Evolutionary conservation across 805 yeast species (phyloP).

Genomic region (Candida loeiensis): DNA sequence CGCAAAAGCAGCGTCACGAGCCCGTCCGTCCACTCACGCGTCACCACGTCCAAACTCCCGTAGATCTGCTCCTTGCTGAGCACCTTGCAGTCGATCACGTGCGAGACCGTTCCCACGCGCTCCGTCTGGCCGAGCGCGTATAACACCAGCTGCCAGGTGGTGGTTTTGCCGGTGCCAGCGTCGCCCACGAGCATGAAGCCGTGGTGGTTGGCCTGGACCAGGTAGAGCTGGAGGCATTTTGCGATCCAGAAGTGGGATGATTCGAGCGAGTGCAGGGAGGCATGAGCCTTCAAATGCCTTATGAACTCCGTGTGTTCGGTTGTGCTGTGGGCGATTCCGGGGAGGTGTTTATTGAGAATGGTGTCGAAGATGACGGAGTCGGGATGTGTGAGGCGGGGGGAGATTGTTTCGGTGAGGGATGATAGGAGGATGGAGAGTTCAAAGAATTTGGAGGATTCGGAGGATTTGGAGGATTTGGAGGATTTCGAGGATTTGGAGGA

Average conservation of each 20-base stretch:
- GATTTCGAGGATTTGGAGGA: too few species aligned
- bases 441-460: too few species aligned
- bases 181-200: constrained; percentile 81
- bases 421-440: constrained; percentile 40
- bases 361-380: constrained; percentile 47
- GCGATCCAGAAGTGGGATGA: constrained; percentile 43
- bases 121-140: constrained; percentile 34
- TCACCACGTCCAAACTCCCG: constrained; percentile 69
- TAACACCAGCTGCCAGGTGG: constrained; percentile 48
- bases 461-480: too few species aligned
- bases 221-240: constrained; percentile 59
- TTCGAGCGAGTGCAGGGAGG: constrained; percentile 28
- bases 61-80: constrained; percentile 60
- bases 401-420: constrained; percentile 57
- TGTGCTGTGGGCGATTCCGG: constrained; percentile 15
- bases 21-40: constrained; percentile 94
- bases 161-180: constrained; percentile 72
- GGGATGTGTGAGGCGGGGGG: constrained; percentile 58
- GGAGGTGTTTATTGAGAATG: constrained; percentile 24
- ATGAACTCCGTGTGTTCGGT: constrained; percentile 25
- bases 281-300: constrained; percentile 20
- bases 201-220: constrained; percentile 60
- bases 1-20: constrained; percentile 67
- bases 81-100: constrained; percentile 72
- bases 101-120: constrained; percentile 34